phyloP scores from a whole-genome alignment of 495 filamentous ascomycete species.

The Cenococcum geophilum region DNA sequence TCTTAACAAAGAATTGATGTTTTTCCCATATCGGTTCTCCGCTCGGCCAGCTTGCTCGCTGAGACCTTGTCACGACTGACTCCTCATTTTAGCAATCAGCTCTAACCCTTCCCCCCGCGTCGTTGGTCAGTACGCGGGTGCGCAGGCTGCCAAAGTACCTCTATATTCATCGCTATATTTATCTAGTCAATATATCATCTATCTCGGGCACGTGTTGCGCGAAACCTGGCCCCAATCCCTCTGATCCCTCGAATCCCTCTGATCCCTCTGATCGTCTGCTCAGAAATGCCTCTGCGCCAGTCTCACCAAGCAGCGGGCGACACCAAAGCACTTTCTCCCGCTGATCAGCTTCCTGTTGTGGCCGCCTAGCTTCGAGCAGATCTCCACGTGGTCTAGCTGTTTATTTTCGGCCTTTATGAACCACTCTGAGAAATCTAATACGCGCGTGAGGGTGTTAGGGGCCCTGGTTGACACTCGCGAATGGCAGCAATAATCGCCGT shows the following conservation, averaged over 20 bases:
- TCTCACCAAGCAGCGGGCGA: background rate
- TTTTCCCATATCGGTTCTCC: conserved; percentile 6
- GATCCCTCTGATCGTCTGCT: no score
- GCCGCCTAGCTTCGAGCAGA: conserved; percentile 13
- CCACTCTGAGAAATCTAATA: background rate
- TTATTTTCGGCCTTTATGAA: background rate
- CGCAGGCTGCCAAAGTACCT: no score
- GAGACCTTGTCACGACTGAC: background rate
- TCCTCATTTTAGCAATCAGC: background rate
- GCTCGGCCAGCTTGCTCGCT: background rate
- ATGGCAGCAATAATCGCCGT: conserved; percentile 3
- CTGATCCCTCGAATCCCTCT: no score
- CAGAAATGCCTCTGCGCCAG: background rate
- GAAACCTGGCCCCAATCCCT: background rate
- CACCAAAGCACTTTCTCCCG: background rate
- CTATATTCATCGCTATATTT: no score
- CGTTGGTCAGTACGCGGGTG: no score
- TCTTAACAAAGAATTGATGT: background rate
- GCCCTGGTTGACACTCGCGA: background rate
- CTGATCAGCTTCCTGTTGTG: conserved; percentile 15
- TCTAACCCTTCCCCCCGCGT: background rate
- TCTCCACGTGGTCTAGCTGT: conserved; percentile 27
- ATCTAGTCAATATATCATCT: background rate
- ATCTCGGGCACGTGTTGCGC: background rate
- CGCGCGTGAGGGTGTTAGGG: conserved; percentile 3